Evolutionary conservation across 2,329 filamentous ascomycete species (phyloP).

Genomic region (Neofusicoccum sp.): DNA sequence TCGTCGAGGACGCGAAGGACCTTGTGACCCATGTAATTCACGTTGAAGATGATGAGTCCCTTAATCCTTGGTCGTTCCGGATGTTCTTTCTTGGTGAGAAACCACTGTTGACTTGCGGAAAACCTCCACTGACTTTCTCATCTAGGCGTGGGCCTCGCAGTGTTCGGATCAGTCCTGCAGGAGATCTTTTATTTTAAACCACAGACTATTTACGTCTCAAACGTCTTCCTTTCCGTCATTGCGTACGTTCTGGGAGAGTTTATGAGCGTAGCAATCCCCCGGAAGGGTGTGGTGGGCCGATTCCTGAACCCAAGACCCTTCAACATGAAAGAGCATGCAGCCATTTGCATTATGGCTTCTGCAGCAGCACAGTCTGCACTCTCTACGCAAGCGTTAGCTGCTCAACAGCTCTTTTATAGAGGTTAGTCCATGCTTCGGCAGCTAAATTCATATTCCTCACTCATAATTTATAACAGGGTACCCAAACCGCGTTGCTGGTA

Average conservation of each 20-base stretch:
- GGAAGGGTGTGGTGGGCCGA: constrained; percentile 36
- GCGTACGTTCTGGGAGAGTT: constrained; percentile 47
- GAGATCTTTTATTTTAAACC: constrained; percentile 55
- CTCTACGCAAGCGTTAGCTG: constrained; percentile 21
- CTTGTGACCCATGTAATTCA: constrained; percentile 6
- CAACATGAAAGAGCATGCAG: constrained; percentile 40
- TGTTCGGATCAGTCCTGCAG: constrained; percentile 35
- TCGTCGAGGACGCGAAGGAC: not conserved
- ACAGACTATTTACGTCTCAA: constrained; percentile 48
- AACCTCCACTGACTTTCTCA: not conserved
- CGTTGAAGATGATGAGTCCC: not conserved
- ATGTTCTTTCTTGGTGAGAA: not conserved
- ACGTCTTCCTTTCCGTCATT: constrained; percentile 51
- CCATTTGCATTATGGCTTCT: constrained; percentile 25
- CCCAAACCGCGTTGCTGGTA: too few species aligned
- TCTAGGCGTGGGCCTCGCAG: constrained; percentile 15
- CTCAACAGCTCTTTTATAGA: constrained; percentile 21
- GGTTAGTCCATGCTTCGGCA: too few species aligned
- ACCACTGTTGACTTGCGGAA: not conserved
- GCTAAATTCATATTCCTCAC: too few species aligned
- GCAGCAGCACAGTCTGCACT: constrained; percentile 19
- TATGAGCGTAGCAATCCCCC: constrained; percentile 42
- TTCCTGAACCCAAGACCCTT: constrained; percentile 45
- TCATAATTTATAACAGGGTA: too few species aligned
- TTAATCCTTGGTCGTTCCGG: constrained; percentile 12